phyloP scores from a whole-genome alignment of 768 basidiomycete species.

The Rhodotorula babjevae region DNA sequence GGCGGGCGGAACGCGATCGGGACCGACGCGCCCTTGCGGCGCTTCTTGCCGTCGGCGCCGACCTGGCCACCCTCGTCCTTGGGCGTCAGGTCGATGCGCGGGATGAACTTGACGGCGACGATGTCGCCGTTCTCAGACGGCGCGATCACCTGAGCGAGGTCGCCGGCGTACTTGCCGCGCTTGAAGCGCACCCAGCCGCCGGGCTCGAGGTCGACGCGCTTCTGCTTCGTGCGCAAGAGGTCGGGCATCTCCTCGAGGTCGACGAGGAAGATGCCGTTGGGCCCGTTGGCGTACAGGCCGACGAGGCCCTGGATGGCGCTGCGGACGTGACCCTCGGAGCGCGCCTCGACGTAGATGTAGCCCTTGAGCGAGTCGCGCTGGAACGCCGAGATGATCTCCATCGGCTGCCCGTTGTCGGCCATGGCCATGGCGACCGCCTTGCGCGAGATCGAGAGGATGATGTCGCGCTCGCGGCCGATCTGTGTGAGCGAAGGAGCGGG shows the following conservation, averaged over 20 bases:
- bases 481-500: slow-evolving; percentile 44
- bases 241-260: slow-evolving; percentile 98
- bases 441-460: slow-evolving; percentile 89
- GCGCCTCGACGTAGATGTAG: slow-evolving; percentile 94
- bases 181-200: slow-evolving; percentile 94
- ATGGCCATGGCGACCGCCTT: slow-evolving; percentile 69
- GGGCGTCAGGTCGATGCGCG: slow-evolving; percentile 94
- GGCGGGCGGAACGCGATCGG: slow-evolving; percentile 61
- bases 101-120: slow-evolving; percentile 85
- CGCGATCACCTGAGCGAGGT: slow-evolving; percentile 91
- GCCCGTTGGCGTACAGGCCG: slow-evolving; percentile 66
- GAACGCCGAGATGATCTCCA: slow-evolving; percentile 88
- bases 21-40: slow-evolving; percentile 63
- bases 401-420: slow-evolving; percentile 69
- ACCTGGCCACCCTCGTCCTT: slow-evolving; percentile 49
- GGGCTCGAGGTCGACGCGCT: slow-evolving; percentile 72
- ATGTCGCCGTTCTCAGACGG: slow-evolving; percentile 89
- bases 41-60: slow-evolving; percentile 65
- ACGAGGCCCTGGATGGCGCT: slow-evolving; percentile 84
- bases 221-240: slow-evolving; percentile 89
- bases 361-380: slow-evolving; percentile 91
- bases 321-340: slow-evolving; percentile 75
- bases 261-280: slow-evolving; percentile 72
- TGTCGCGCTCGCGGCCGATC: slow-evolving; percentile 87
- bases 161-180: slow-evolving; percentile 87